Conservation (phyloP, 2,329 filamentous ascomycete genomes). For the Colletotrichum falcatum region DNA sequence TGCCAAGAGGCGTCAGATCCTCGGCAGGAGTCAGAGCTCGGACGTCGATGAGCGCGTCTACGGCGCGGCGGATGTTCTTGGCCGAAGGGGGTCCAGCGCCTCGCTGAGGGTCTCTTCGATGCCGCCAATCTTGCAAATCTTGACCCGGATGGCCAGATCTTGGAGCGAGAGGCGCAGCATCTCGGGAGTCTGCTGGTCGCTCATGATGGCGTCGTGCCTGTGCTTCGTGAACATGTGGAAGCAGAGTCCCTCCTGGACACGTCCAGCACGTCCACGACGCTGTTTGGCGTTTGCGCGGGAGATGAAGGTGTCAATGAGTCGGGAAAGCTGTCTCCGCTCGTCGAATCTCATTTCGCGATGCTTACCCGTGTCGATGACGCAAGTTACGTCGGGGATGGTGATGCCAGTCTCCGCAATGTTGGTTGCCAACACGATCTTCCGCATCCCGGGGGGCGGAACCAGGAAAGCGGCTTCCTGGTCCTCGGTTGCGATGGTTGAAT, state of each 20-base stretch:
- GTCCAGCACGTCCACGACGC: slow-evolving; percentile 89
- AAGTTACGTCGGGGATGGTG: slow-evolving; percentile 97
- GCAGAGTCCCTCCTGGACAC: slow-evolving; percentile 94
- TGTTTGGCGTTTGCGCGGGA: slow-evolving; percentile 97
- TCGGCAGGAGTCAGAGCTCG: slow-evolving; percentile 85
- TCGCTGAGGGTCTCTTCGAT: slow-evolving; percentile 91
- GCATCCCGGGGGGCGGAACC: slow-evolving; percentile 81
- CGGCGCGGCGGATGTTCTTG: slow-evolving; percentile 92
- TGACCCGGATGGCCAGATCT: slow-evolving; percentile 94
- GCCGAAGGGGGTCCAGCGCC: slow-evolving; percentile 91
- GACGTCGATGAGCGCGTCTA: slow-evolving; percentile 94
- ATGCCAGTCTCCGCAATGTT: slow-evolving; percentile 99
- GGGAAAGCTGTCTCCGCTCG: slow-evolving; percentile 89
- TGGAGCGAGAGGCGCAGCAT: slow-evolving; percentile 95
- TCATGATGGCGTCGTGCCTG: slow-evolving; percentile 86
- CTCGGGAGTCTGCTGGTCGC: slow-evolving; percentile 94
- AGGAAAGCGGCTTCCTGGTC: slow-evolving; percentile 96
- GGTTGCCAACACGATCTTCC: slow-evolving; percentile 96
- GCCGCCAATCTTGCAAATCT: slow-evolving; percentile 95
- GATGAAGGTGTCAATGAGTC: slow-evolving; percentile 94
- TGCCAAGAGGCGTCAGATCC: slow-evolving; percentile 86
- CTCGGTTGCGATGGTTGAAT: slow-evolving; percentile 95
- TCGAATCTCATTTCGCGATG: slow-evolving; percentile 98
- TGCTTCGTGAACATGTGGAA: slow-evolving; percentile 96
- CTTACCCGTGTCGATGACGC: slow-evolving; percentile 95